These are phyloP conservation scores for Thelephora ganbajun DNA, from an alignment of 768 basidiomycete species.

Conservation along the genomic window DNA sequence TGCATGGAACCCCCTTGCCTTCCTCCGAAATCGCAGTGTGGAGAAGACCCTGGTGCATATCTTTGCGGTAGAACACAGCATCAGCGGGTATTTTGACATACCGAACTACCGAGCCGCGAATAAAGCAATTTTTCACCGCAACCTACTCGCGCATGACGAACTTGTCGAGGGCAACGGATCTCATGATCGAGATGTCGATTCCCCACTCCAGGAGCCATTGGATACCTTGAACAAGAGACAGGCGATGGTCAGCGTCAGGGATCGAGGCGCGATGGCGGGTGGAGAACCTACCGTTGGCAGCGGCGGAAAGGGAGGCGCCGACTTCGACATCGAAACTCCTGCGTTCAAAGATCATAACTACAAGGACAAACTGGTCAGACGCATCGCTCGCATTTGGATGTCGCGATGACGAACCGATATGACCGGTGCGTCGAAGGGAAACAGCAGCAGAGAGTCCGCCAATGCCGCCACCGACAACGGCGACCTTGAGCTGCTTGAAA, in stretches of 20 bases:
- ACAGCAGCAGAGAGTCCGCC: constrained; percentile 18
- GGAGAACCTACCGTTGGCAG: constrained; percentile 8
- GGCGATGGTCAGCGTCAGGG: too few relatives aligned
- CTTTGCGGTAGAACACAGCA: constrained; percentile 33
- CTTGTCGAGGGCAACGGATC: constrained; percentile 16
- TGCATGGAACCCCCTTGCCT: too few relatives aligned
- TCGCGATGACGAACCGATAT: too few relatives aligned
- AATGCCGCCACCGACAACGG: too few relatives aligned
- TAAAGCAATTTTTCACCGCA: constrained; percentile 99
- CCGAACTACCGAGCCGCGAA: constrained; percentile 94
- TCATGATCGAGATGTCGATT: constrained; percentile 18
- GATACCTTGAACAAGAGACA: constrained; percentile 17
- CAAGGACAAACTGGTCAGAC: background rate
- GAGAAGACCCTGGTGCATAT: constrained; percentile 16
- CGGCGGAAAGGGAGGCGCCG: constrained; percentile 20
- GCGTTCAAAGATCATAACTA: constrained; percentile 17
- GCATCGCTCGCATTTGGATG: background rate
- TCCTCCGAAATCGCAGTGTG: constrained; percentile 13
- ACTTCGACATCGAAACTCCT: too few relatives aligned
- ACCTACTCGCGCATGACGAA: constrained; percentile 41
- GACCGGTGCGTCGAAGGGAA: constrained; percentile 17
- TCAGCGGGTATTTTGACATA: constrained; percentile 91
- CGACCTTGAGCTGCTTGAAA: too few relatives aligned
- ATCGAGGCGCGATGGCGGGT: too few relatives aligned
- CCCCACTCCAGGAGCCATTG: constrained; percentile 21